Base-by-base conservation (phyloP, 202 grass and related monocot genomes). In the Bolboschoenoplectus hybrid region DNA sequence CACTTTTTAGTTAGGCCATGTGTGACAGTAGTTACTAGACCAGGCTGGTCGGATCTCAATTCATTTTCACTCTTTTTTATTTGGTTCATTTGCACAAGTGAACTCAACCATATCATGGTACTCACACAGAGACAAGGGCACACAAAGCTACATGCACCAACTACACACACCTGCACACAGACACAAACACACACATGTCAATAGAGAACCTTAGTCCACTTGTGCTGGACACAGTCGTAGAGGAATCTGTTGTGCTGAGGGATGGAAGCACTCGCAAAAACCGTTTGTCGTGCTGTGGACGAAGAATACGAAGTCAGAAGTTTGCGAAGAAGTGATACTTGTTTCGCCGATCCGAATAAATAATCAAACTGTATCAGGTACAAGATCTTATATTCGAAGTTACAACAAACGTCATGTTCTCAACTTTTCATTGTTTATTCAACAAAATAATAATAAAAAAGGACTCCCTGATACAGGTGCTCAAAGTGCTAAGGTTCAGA, bases 161-260 rank as follows among this genome's bases (percentile, higher is more conserved):
- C 74, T 2, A 55, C 47, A 17, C 50, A 53, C 49, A 53, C 67
- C 16, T 47, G 41, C 52, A 58, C 74, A 78, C 35, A 73, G 19
- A 45, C 43, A 12, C 45, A 13, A 0, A 57, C 35, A 58, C 7
- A n/a, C 50, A 79, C 11, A 79, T n/a, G 53, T 57, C 40, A 41
- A 79, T 0, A 79, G 74, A 57, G 58, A 81, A 95, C 96, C 96
- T 98, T 98, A 34, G 96, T 98, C 96, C 93, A 98, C 78, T 98
- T 98, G 64, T 98, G 90, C 13, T 98, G 93, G 40, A 92, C 17
- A 61, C 91, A 98, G 17, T 98, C 91, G 57, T 94, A 85, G 32
- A 98, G 56, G 81, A 98, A 98, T 64, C 91, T 89, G 63, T 96
- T 96, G 87, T 98, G 96, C 71, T 98, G 96, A 77, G 93, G 96